Evolutionary conservation across 805 yeast genomes (phyloP), one percentile per base, ranked within the genome.

Genomic region (Zygosaccharomyces gambellarensis): DNA sequence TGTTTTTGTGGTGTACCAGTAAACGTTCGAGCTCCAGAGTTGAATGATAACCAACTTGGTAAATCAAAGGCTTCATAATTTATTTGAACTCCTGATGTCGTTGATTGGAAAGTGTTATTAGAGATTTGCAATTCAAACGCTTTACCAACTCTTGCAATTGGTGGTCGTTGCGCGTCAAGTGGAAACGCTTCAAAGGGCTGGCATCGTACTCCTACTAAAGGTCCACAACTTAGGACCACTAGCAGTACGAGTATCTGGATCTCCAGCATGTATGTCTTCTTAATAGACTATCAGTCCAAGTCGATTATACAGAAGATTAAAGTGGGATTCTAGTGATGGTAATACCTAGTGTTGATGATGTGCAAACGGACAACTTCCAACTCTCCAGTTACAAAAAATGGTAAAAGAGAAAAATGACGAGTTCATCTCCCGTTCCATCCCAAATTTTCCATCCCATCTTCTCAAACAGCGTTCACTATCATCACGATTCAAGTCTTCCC

Each of bases 31-130:
- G 86, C 65, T 8, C 59, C 47, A 1, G 79, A 57, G 67, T 90
- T 95, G 55, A 92, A 88, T 0, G 72, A 59, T 14, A 94, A 74
- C 99, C 98, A 94, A 4, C 64, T 51, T 1, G 99, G 99, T 44
- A 84, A 70, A 46, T 75, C 69, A 19, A 72, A 65, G 0, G 80
- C 85, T 19, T 78, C 59, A 65, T 88, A 88, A 5, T 72, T 50
- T 32, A 90, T 74, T 46, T 65, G 64, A 6, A 68, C 45, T 17
- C 73, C 74, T 43, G 71, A 63, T 2, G 74, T 63, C 36, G 68
- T 62, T 1, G 80, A 74, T 45, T 71, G 62, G 65, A 79, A 89
- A 2, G 98, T 92, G 57, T 82, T 80, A 51, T 78, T 71, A 47
- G 90, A 83, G 38, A 92, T 68, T 32, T 83, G 75, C 68, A 87